Percentiles rank a stretch among this genome's conserved stretches.
phyloP scores from a whole-genome alignment of 106 monocot genomes.

The Allium cepa region DNA sequence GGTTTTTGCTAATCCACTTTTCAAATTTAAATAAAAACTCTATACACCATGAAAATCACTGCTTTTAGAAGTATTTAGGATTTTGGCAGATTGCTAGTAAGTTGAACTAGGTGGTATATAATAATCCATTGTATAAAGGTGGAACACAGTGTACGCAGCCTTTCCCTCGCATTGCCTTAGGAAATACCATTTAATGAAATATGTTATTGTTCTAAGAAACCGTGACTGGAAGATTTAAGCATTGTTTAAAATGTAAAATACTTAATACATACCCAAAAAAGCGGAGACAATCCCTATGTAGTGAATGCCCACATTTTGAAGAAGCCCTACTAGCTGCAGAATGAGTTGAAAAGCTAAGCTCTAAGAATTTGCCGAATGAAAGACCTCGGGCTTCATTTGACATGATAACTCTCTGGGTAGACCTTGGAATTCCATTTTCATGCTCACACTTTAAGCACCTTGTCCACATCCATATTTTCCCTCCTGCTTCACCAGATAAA shows the following conservation, averaged over 20 bases:
- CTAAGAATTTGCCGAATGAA: constrained; percentile 95
- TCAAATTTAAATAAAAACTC: too few relatives aligned
- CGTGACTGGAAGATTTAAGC: too few relatives aligned
- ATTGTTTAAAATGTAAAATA: background rate
- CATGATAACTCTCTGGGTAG: constrained; percentile 64
- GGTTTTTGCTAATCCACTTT: too few relatives aligned
- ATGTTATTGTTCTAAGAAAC: too few relatives aligned
- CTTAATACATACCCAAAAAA: constrained; percentile 80
- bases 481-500: constrained; percentile 54
- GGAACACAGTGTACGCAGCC: too few relatives aligned
- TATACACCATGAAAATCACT: too few relatives aligned
- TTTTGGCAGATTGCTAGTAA: too few relatives aligned
- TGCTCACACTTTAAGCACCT: constrained; percentile 74
- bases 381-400: constrained; percentile 69
- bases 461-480: constrained; percentile 99
- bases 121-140: too few relatives aligned
- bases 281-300: constrained; percentile 85
- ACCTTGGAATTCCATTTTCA: constrained; percentile 41
- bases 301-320: constrained; percentile 74
- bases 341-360: constrained; percentile 92
- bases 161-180: too few relatives aligned
- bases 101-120: too few relatives aligned
- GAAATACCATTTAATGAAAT: too few relatives aligned
- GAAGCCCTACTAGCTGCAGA: constrained; percentile 67
- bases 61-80: too few relatives aligned